Base-by-base conservation (phyloP, 345 rosid species). In the Conringia planisiliqua region DNA sequence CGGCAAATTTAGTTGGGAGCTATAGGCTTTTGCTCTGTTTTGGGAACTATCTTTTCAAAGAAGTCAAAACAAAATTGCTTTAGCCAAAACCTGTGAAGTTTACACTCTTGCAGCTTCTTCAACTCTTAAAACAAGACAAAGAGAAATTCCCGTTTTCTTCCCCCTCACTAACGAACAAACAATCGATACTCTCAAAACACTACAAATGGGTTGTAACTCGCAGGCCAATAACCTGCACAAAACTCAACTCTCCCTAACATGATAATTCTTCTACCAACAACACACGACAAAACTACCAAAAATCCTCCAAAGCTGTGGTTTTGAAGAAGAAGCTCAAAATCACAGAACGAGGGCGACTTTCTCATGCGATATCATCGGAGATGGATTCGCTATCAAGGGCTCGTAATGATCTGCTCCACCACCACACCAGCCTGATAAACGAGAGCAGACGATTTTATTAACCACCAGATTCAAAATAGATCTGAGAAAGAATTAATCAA, bases 341-440 rank as follows among this genome's bases (percentile, higher is more conserved):
- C 82, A 90, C 51, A 96, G 91, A 62, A 90, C 91, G 16, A 82
- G 71, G 29, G 96, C 99, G 55, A 89, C 97, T 82, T 96, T 92
- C 87, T 90, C 99, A 7, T 81, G 88, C 5, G 97, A 88, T 32
- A 90, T 79, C 29, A 84, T 43, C n/a, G 93, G 79, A 43, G 89
- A 83, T 44, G 94, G 88, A 57, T 77, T 85, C 22, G 97, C 97
- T 5, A 92, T 81, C 79, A 96, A 75, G 6, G 99, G 98, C 72
- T 96, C 99, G 26, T 96, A 96, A 74, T 96, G 99, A 78, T 96
- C 99, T 30, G 97, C 97, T 51, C 99, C 99, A 0, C 95, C 99
- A 46, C 91, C 97, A 55, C 97, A 96, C 99, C 98, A 96, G 18
- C 98, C 98, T 96, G 85, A 18, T 10, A 7, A 50, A 65, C 16